Percentiles rank a stretch among this genome's conserved stretches.
Conservation (phyloP, 2,329 filamentous ascomycete genomes). For the Beauveria australis region DNA sequence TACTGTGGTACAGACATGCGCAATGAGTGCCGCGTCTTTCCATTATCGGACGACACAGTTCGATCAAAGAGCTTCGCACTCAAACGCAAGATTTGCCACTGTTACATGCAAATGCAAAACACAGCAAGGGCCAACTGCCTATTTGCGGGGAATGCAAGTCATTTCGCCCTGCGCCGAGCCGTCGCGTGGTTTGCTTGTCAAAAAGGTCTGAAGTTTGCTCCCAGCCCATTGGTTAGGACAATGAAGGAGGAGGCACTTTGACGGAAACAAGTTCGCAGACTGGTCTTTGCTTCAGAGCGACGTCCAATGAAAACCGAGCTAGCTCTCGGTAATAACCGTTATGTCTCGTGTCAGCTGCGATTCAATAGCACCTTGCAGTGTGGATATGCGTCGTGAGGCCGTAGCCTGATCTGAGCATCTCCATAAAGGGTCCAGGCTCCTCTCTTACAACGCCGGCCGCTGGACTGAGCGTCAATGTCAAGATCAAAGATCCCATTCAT, state of each 20-base stretch:
- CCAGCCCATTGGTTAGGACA: neutral
- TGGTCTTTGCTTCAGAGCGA: neutral
- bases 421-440: neutral
- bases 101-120: neutral
- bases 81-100: too few species aligned
- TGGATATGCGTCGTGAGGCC: neutral
- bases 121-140: neutral
- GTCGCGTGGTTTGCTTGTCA: neutral
- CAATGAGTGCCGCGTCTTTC: neutral
- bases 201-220: neutral
- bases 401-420: neutral
- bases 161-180: neutral
- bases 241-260: neutral
- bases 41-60: neutral
- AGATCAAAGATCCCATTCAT: neutral
- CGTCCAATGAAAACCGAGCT: neutral
- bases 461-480: neutral
- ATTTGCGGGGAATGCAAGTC: neutral
- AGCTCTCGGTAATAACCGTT: neutral
- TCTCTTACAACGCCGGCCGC: neutral
- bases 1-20: neutral
- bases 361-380: neutral
- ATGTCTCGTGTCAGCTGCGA: neutral
- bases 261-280: neutral
- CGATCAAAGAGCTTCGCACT: neutral